Base-by-base conservation (phyloP, 2,329 filamentous ascomycete species). In the Endoconidiophora polonica region DNA sequence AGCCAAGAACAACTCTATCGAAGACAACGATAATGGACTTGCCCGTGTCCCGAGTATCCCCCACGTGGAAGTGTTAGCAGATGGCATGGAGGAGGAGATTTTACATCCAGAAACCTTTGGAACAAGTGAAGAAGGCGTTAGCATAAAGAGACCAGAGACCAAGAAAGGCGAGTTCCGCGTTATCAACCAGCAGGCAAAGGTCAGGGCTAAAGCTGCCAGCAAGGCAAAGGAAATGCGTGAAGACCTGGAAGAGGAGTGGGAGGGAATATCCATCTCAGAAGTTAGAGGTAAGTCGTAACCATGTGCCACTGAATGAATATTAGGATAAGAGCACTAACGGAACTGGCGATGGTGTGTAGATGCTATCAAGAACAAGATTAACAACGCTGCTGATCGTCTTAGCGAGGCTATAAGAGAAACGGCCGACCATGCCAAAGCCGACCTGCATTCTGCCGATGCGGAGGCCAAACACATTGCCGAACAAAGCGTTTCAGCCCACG, bases 61-160 rank as follows among this genome's bases (percentile, higher is more conserved):
- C 3, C 49, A 29, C n/a, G 23, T 53, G 26, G 18, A 47, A n/a
- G 37, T 53, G 37, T 18, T 43, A 5, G 51, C 43, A 6, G 47
- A 49, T 16, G 51, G 51, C 3, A 53, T 53, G 51, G 51, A 53
- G 9, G 47, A 49, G 20, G 48, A 46, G 10, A 38, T 53, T 22
- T 5, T 53, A 16, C 43, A 53, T 23, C 29, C 43, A 4, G 51
- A 53, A 29, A 44, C 39, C 12, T 50, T 42, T 50, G 51, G 51
- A 12, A 53, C 51, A 12, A 45, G 42, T 9, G 46, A 53, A 23
- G 47, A 50, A 18, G 47, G 51, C 20, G 47, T 53, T n/a, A 43
- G 33, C 26, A 23, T 48, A 10, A 26, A 22, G 43, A 44, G 20
- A 9, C 33, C 26, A 2, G 44, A 41, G 5, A 45, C 46, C 36